Evolutionary conservation across 2,329 filamentous ascomycete genomes (phyloP), one percentile per base, ranked within the genome.

Genomic region (Pleomassaria siparia): DNA sequence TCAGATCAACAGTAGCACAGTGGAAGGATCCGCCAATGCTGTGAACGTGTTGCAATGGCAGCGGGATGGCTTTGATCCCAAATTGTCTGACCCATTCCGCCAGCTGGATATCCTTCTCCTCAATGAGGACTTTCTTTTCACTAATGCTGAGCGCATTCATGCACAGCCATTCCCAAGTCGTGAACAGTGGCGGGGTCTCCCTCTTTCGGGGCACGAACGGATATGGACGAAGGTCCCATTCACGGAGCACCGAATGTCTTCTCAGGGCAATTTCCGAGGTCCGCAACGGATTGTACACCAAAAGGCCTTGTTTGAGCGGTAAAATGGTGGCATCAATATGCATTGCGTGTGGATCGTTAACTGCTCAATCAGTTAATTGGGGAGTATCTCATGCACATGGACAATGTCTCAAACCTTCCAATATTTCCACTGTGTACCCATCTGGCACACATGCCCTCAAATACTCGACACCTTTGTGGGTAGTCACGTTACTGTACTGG

Each of bases 401-500:
- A n/a, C 7, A 7, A 12, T 26, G 7, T 26, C 12, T 26, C 25
- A 12, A 7, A 26, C 25, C 25, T 8, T 57, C 47, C 2, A 68
- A 44, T 4, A 70, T 44, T 50, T 67, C 65, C 20, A 69, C 50
- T 5, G 47, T 54, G 42, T 70, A 69, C 3, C 60, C 58, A n/a
- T 53, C 47, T 1, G 62, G 60, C 3, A 69, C 22, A 15, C 49
- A 22, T 6, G 44, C 45, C 12, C 51, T 53, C 9, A 70, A 25
- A 30, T 67, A 70, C 15, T 70, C 53, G 13, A 68, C 49, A n/a
- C 67, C 66, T 26, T 54, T 58, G 33, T 40, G 43, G 50, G 69
- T 70, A 24, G 67, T 70, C 36, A 71, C 67, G 43, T 70, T 46
- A 50, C 64, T 68, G 18, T 58, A 47, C 43, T 71, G 67, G 2